These are phyloP conservation scores for Hypoxylon sp. DNA, from an alignment of 2,329 filamentous ascomycete genomes.

Conservation along the genomic window DNA sequence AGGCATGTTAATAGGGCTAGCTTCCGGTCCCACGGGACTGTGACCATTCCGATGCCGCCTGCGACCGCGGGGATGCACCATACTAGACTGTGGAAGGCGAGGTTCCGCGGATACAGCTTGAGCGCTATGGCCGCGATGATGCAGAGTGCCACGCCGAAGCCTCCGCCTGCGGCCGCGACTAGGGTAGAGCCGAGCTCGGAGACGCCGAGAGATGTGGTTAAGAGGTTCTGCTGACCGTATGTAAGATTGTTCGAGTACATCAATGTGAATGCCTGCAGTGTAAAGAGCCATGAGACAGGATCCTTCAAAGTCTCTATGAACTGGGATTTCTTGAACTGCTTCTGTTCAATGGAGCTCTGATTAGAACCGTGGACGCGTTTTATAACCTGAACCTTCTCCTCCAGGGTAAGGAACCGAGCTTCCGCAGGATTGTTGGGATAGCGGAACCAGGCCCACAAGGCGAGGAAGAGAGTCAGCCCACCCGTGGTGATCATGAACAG, in stretches of 20 bases:
- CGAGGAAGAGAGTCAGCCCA: conserved; percentile 11
- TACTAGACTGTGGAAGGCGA: conserved; percentile 7
- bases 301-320: conserved; percentile 17
- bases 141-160: conserved; percentile 6
- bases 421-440: conserved; percentile 15
- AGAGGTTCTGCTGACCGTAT: conserved; percentile 14
- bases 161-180: conserved; percentile 9
- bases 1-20: conserved; percentile 5
- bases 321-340: conserved; percentile 17
- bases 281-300: conserved; percentile 12
- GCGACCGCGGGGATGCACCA: conserved; percentile 19
- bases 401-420: conserved; percentile 11
- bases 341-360: conserved; percentile 16
- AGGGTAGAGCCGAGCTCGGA: conserved; percentile 15
- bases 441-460: conserved; percentile 12
- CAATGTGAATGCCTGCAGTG: conserved; percentile 15
- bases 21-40: conserved; percentile 14
- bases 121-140: conserved; percentile 1
- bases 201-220: conserved; percentile 14
- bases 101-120: conserved; percentile 6
- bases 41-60: conserved; percentile 13
- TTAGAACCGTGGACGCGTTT: conserved; percentile 8
- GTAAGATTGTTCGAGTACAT: conserved; percentile 19
- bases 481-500: conserved; percentile 11
- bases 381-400: conserved; percentile 15